Evolutionary conservation across 2,329 filamentous ascomycete species (phyloP).

Genomic region (Xenoacremonium recifei): DNA sequence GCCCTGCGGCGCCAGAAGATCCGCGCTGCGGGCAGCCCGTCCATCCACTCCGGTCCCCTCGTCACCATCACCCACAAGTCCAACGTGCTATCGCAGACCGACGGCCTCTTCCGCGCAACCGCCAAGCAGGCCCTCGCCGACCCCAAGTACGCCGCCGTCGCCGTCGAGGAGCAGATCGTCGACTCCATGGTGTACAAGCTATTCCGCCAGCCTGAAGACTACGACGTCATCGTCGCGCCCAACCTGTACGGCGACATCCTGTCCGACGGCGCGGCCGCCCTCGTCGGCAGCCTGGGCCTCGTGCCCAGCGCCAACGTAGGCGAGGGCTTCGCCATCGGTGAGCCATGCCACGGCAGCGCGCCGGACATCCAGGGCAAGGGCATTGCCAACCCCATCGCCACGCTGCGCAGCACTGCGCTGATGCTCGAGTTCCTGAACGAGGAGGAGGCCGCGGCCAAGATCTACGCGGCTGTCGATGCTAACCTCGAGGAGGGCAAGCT

Average conservation of each 20-base stretch:
- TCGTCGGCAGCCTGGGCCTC: conserved; percentile 87
- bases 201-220: conserved; percentile 90
- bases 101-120: conserved; percentile 88
- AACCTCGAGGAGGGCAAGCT: conserved; percentile 82
- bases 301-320: conserved; percentile 96
- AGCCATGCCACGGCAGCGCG: conserved; percentile 95
- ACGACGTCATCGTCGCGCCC: conserved; percentile 97
- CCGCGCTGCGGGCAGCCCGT: conserved; percentile 55
- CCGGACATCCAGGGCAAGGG: conserved; percentile 92
- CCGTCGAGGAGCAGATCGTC: conserved; percentile 95
- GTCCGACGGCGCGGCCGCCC: conserved; percentile 89
- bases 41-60: conserved; percentile 66
- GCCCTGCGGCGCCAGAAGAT: conserved; percentile 83
- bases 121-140: conserved; percentile 70
- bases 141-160: conserved; percentile 60
- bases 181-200: conserved; percentile 99
- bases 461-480: conserved; percentile 88
- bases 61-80: conserved; percentile 99
- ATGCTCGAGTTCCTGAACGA: conserved; percentile 97
- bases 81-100: conserved; percentile 94
- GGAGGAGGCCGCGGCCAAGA: conserved; percentile 80
- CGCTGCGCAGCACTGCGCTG: conserved; percentile 82
- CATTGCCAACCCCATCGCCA: conserved; percentile 96
- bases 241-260: conserved; percentile 98
- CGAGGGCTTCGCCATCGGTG: conserved; percentile 90